Conservation (phyloP, 306 rosid genomes). For the Rubus parviflorus region DNA sequence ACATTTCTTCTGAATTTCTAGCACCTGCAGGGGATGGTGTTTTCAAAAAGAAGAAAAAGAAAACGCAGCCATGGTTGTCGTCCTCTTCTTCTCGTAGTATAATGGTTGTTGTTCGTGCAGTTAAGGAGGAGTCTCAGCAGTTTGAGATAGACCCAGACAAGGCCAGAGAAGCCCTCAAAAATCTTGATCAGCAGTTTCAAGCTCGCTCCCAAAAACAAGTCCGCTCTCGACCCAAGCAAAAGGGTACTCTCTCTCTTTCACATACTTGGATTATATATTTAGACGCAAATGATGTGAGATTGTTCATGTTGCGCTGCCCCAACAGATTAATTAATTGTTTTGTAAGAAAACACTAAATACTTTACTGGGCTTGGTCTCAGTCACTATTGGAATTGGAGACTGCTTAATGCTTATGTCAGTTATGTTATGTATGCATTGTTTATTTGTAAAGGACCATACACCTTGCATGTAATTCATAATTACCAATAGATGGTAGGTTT, state of each 20-base stretch:
- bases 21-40: constrained; percentile 3
- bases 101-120: constrained; percentile 30
- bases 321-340: too few species aligned
- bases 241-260: constrained; percentile 37
- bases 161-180: constrained; percentile 77
- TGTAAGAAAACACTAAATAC: too few species aligned
- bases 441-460: too few species aligned
- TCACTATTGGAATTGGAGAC: too few species aligned
- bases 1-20: background rate
- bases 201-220: constrained; percentile 52
- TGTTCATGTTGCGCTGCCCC: background rate
- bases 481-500: too few species aligned
- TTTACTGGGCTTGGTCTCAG: too few species aligned
- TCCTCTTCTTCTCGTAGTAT: constrained; percentile 12
- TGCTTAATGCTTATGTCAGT: too few species aligned
- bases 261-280: background rate
- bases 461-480: too few species aligned
- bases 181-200: constrained; percentile 76
- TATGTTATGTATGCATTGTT: too few species aligned
- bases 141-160: constrained; percentile 78
- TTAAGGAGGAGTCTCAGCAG: constrained; percentile 55
- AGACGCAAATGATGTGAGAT: background rate
- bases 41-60: constrained; percentile 24
- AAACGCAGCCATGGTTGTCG: constrained; percentile 9
- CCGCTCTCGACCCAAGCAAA: constrained; percentile 42